These are phyloP conservation scores for Trifolium fragiferum DNA, from an alignment of 306 rosid species.

Conservation along the genomic window DNA sequence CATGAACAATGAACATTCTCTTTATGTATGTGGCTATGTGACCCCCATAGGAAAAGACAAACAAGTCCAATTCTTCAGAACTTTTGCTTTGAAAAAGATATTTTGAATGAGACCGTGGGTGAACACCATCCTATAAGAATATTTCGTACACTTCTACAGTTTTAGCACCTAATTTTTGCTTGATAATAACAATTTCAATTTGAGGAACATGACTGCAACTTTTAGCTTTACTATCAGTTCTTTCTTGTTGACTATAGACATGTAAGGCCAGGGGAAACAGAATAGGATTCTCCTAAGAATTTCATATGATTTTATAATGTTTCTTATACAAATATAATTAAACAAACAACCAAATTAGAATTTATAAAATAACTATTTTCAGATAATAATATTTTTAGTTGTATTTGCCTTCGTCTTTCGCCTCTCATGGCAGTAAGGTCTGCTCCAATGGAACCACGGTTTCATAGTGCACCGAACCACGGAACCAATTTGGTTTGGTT, in stretches of 20 bases:
- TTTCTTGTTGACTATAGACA: background rate
- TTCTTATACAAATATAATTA: background rate
- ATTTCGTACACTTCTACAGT: background rate
- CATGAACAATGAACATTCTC: background rate
- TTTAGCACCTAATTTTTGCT: background rate
- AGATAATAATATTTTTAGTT: no score
- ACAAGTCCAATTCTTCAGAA: background rate
- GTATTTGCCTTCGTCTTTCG: no score
- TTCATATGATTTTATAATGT: background rate
- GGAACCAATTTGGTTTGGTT: no score
- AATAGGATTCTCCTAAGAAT: background rate
- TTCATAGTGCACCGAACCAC: no score
- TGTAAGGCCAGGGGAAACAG: background rate
- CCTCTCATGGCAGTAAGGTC: no score
- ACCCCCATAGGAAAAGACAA: background rate
- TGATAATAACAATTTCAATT: no score
- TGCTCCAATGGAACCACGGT: no score
- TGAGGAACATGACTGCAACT: background rate
- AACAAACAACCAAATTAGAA: background rate
- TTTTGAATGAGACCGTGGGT: background rate
- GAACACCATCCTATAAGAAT: background rate
- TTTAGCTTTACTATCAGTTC: background rate
- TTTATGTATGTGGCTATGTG: conserved; percentile 9
- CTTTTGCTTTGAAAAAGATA: background rate
- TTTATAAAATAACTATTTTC: background rate